phyloP scores from a whole-genome alignment of 139 green algal genomes.

The Chlamydomonas schloesseri region DNA sequence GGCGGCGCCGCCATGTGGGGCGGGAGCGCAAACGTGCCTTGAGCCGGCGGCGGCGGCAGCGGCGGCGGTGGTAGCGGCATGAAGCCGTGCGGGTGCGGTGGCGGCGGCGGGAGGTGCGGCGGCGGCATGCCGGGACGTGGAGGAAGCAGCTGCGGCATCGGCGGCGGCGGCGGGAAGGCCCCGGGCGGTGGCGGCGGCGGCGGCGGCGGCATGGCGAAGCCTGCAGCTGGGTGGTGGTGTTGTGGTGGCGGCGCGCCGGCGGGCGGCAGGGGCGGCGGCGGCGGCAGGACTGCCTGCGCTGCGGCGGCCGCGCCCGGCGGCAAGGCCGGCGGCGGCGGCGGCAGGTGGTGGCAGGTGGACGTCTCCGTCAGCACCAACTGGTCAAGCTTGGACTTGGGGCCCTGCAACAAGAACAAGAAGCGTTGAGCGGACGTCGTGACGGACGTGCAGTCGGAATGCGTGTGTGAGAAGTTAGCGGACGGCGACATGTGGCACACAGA shows the following conservation, averaged over 20 bases:
- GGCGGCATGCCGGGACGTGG: not conserved
- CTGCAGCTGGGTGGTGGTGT: not conserved
- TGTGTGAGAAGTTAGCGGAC: no score
- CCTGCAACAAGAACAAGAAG: no score
- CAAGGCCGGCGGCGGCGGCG: constrained; percentile 11
- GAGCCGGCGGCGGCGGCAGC: constrained; percentile 9
- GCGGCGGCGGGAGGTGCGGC: not conserved
- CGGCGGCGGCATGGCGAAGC: no score
- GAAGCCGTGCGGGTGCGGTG: not conserved
- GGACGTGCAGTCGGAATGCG: no score
- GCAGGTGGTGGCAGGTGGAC: constrained; percentile 4
- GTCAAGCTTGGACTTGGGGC: constrained; percentile 44
- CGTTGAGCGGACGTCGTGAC: no score
- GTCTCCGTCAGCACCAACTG: constrained; percentile 77
- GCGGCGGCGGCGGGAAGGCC: not conserved
- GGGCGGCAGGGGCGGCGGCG: not conserved
- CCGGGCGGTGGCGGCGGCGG: not conserved
- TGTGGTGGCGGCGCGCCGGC: not conserved
- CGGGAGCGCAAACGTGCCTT: no score
- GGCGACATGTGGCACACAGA: no score
- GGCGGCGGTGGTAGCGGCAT: not conserved
- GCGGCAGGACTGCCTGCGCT: constrained; percentile 40
- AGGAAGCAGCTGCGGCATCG: not conserved
- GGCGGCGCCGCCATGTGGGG: not conserved
- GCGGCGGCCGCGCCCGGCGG: not conserved